Evolutionary conservation across 129 eudicot species (phyloP).

Genomic region (Daucus carota): DH1_v3.0 NC_030383.2:13840001-13840500

Average conservation of each 20-base stretch:
- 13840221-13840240: conserved; percentile 83
- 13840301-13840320: conserved; percentile 53
- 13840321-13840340: conserved; percentile 73
- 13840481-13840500: conserved; percentile 36
- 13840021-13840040: no score
- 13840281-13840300: conserved; percentile 65
- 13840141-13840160: no score
- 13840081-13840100: no score
- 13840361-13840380: background rate
- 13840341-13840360: conserved; percentile 13
- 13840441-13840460: conserved; percentile 73
- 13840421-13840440: conserved; percentile 73
- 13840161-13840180: background rate
- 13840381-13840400: background rate
- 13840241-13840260: conserved; percentile 50
- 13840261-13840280: conserved; percentile 75
- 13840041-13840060: no score
- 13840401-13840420: conserved; percentile 58
- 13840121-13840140: no score
- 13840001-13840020: background rate
- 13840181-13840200: no score
- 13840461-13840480: conserved; percentile 66
- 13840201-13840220: conserved; percentile 73
- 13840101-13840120: no score
- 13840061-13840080: no score